Percentiles rank a stretch among this genome's conserved stretches.
phyloP scores from a whole-genome alignment of 768 basidiomycete genomes.

The Suillus paluster region DNA sequence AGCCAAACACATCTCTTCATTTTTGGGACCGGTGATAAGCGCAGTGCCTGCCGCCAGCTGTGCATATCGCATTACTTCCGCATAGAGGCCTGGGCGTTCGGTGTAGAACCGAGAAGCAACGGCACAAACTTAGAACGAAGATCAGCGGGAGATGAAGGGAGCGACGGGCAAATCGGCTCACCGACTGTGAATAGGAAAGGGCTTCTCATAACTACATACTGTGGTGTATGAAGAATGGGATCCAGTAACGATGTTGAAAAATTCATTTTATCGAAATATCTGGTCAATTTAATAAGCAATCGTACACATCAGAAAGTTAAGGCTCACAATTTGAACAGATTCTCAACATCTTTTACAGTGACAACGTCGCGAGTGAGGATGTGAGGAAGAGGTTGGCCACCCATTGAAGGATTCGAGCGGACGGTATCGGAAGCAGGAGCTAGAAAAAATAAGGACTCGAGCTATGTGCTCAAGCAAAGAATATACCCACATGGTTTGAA shows the following conservation, averaged over 20 bases:
- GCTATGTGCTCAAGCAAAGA: not conserved
- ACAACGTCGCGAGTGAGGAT: slow-evolving; percentile 70
- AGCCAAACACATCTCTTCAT: slow-evolving; percentile 83
- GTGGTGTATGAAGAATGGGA: slow-evolving; percentile 82
- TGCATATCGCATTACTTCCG: slow-evolving; percentile 72
- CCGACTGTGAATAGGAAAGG: slow-evolving; percentile 93
- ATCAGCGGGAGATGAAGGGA: slow-evolving; percentile 13
- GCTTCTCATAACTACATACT: slow-evolving; percentile 77
- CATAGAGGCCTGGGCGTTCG: slow-evolving; percentile 71
- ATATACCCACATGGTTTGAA: slow-evolving; percentile 61
- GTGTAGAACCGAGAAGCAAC: slow-evolving; percentile 83
- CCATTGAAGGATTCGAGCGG: slow-evolving; percentile 40
- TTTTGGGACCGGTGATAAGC: slow-evolving; percentile 75
- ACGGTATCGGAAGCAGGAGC: slow-evolving; percentile 48
- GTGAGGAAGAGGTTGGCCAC: slow-evolving; percentile 58
- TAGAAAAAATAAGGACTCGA: slow-evolving; percentile 19
- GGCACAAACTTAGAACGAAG: slow-evolving; percentile 69
- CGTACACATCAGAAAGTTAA: not conserved
- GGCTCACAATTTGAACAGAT: slow-evolving; percentile 71
- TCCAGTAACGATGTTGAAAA: slow-evolving; percentile 80
- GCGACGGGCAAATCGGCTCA: slow-evolving; percentile 46
- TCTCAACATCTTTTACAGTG: slow-evolving; percentile 66
- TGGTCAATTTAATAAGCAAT: slow-evolving; percentile 30
- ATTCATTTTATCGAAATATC: slow-evolving; percentile 82
- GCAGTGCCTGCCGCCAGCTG: slow-evolving; percentile 79